Percentiles rank a stretch among this genome's conserved stretches.
Evolutionary conservation across 306 rosid genomes (phyloP).

Genomic region (Styphnolobium japonicum): DNA sequence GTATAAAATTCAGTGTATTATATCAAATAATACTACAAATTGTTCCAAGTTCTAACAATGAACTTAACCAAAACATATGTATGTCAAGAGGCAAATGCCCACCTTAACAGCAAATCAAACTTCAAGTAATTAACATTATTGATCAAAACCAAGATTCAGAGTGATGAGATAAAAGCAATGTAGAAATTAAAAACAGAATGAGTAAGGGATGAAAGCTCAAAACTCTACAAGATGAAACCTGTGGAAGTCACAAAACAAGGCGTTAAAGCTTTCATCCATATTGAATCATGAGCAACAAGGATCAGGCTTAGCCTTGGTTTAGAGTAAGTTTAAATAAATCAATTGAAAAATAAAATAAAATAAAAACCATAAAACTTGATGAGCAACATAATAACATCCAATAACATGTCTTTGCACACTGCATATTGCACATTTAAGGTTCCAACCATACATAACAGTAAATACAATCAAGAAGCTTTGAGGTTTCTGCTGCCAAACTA

Average conservation of each 20-base stretch:
- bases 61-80: too few relatives aligned
- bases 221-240: neutral
- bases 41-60: too few relatives aligned
- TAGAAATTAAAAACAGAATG: neutral
- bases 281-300: neutral
- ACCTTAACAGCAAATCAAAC: neutral
- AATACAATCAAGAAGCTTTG: constrained; percentile 21
- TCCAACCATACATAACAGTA: constrained; percentile 23
- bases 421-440: constrained; percentile 18
- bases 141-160: neutral
- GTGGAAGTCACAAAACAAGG: neutral
- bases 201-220: neutral
- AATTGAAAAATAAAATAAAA: too few relatives aligned
- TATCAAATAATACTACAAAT: too few relatives aligned
- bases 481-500: constrained; percentile 30
- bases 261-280: neutral
- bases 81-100: neutral
- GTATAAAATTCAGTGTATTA: too few relatives aligned
- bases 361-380: neutral
- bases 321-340: neutral
- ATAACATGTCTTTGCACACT: constrained; percentile 2
- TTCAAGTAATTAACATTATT: neutral
- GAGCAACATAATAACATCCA: constrained; percentile 9
- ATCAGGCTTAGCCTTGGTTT: neutral
- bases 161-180: too few relatives aligned